Conservation (phyloP, 345 rosid species). For the Excoecaria agallocha region DNA sequence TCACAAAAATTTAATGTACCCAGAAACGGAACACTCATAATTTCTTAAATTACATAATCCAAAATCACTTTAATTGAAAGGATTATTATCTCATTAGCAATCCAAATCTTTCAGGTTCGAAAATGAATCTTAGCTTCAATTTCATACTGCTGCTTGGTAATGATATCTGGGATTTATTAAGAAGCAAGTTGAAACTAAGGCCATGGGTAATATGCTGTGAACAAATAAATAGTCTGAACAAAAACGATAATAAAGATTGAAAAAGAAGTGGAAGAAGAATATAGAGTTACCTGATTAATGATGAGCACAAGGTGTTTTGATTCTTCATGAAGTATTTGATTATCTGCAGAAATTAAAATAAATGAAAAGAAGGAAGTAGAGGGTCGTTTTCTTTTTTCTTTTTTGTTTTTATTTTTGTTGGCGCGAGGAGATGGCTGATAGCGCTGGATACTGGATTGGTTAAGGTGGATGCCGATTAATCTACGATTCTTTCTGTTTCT, state of each 20-base stretch:
- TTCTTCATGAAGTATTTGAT: not conserved
- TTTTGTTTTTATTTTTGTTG: not conserved
- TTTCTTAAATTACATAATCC: not conserved
- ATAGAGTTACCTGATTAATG: not conserved
- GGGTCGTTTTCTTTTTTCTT: too few relatives aligned
- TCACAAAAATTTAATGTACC: not conserved
- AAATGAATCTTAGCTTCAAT: too few relatives aligned
- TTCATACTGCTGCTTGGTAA: not conserved
- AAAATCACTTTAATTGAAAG: not conserved
- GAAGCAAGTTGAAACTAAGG: not conserved
- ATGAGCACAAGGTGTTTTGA: not conserved
- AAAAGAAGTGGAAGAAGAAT: not conserved
- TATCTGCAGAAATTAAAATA: not conserved
- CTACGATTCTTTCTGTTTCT: too few relatives aligned
- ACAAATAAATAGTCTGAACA: not conserved
- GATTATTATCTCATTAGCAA: not conserved
- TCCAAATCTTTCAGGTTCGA: not conserved
- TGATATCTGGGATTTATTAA: not conserved
- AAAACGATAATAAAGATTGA: not conserved
- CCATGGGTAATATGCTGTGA: not conserved
- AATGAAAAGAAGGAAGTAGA: too few relatives aligned
- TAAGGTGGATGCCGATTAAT: too few relatives aligned
- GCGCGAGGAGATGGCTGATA: not conserved
- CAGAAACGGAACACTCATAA: not conserved
- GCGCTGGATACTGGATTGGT: too few relatives aligned